These are phyloP conservation scores for Aspergillus hortae DNA, from an alignment of 2,329 filamentous ascomycete genomes.

Conservation along the genomic window DNA sequence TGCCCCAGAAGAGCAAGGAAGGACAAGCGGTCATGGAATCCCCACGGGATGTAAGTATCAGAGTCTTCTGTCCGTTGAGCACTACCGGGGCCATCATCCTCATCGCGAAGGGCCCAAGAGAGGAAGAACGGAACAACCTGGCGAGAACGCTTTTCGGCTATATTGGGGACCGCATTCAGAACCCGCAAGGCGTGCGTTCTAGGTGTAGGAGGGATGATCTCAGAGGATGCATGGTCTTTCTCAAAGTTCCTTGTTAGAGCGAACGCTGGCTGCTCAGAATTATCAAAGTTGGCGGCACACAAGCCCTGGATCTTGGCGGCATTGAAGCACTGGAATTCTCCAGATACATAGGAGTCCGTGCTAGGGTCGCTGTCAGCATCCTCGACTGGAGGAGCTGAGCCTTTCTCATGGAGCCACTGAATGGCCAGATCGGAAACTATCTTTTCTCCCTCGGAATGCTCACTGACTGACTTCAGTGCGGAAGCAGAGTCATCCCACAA, in stretches of 20 bases:
- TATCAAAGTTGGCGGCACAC: constrained; percentile 51
- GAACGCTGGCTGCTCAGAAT: constrained; percentile 53
- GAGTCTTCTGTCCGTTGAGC: constrained; percentile 13
- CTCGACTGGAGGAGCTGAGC: constrained; percentile 20
- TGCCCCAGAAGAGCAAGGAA: constrained; percentile 78
- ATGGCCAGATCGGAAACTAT: constrained; percentile 69
- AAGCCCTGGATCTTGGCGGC: constrained; percentile 57
- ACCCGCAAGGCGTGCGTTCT: constrained; percentile 77
- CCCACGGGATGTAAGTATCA: constrained; percentile 32
- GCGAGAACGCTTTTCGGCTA: constrained; percentile 84
- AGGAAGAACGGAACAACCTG: constrained; percentile 82
- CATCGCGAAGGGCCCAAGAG: constrained; percentile 65
- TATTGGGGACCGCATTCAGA: constrained; percentile 65
- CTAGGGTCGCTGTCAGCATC: constrained; percentile 23
- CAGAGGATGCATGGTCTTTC: constrained; percentile 49
- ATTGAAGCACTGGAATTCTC: constrained; percentile 79
- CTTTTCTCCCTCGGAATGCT: constrained; percentile 68
- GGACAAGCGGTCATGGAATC: constrained; percentile 70
- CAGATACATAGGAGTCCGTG: constrained; percentile 21
- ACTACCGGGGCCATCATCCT: constrained; percentile 33
- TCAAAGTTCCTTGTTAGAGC: constrained; percentile 64
- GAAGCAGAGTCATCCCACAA: constrained; percentile 82
- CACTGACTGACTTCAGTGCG: constrained; percentile 70
- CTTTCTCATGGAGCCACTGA: constrained; percentile 61
- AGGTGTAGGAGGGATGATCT: constrained; percentile 46